Evolutionary conservation across 768 basidiomycete genomes (phyloP), one percentile per base, ranked within the genome.

Genomic region (Auriscalpium microsporum): DNA sequence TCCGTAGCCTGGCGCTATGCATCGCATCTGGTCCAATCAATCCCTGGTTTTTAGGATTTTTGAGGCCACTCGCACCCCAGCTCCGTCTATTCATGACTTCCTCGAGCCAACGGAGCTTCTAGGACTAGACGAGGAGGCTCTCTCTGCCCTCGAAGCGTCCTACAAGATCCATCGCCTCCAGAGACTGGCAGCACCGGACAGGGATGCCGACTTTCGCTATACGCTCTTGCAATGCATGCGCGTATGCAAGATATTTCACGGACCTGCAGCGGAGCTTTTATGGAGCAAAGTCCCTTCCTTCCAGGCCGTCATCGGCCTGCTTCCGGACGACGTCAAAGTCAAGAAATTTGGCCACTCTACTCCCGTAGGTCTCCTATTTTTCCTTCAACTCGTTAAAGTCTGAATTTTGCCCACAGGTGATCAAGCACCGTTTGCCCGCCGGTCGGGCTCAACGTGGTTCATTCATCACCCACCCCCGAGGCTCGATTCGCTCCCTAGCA

Each of bases 241-340:
- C 16, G 49, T 50, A 16, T 50, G 49, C 49, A 50, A 34, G 28
- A 14, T 17, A n/a, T 50, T 50, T 36, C 36, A 14, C 34, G n/a
- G 16, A 17, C 49, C 23, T 34, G 49, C 49, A n/a, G 19, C 36
- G 49, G n/a, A 34, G 16, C 28, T 50, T 36, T 33, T 50, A 23
- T 50, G 49, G 49, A 10, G 8, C 9, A 94, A 93, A 71, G 78
- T 97, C 13, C 94, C 94, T 1, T 90, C 84, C 70, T 90, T 92
- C 35, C 93, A 96, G 72, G 77, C 86, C 23, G 84, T 96, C 28
- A 80, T 78, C 61, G 80, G 94, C 36, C 82, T 86, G 38, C 80
- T 98, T 48, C 94, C 94, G 17, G 67, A 78, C 14, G 76, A 88
- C 66, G 89, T 96, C 67, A 83, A 80, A 51, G 86, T 81, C 13